These are phyloP conservation scores for Nakazawaea ambrosiae DNA, from an alignment of 805 yeast species.

Conservation along the genomic window DNA sequence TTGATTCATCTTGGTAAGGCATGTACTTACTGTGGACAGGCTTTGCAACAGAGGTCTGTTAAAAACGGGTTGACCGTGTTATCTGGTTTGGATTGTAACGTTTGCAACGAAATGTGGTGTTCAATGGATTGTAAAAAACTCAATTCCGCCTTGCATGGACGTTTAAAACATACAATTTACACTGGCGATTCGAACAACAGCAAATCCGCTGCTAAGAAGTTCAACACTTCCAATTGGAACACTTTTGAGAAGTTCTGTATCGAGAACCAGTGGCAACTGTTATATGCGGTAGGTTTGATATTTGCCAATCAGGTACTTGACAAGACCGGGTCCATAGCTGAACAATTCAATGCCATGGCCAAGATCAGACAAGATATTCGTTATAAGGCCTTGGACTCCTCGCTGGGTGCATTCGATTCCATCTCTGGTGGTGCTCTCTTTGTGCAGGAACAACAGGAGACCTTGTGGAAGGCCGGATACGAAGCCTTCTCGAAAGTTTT, in stretches of 20 bases:
- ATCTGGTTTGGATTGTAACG: conserved; percentile 56
- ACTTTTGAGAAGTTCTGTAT: conserved; percentile 54
- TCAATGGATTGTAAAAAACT: conserved; percentile 48
- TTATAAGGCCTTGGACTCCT: conserved; percentile 50
- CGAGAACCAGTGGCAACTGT: conserved; percentile 61
- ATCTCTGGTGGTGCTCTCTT: conserved; percentile 47
- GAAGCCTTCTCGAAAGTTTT: conserved; percentile 43
- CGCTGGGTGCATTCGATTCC: conserved; percentile 45
- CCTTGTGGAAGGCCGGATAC: conserved; percentile 54
- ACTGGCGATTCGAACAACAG: conserved; percentile 23
- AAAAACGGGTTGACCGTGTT: conserved; percentile 25
- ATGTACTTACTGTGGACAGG: conserved; percentile 66
- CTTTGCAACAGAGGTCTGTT: conserved; percentile 28
- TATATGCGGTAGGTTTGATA: conserved; percentile 55
- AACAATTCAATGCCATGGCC: conserved; percentile 60
- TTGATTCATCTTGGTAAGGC: conserved; percentile 56
- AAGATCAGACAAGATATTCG: conserved; percentile 61
- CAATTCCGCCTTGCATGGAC: conserved; percentile 42
- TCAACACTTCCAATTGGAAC: conserved; percentile 43
- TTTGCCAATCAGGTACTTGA: conserved; percentile 40
- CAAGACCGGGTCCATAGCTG: conserved; percentile 29
- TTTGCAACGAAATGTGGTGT: conserved; percentile 69
- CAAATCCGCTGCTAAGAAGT: conserved; percentile 12
- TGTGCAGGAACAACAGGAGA: conserved; percentile 47
- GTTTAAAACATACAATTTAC: conserved; percentile 47